Evolutionary conservation across 2,329 filamentous ascomycete species (phyloP), one percentile per base, ranked within the genome.

Genomic region (Fusarium sublunatum): DNA sequence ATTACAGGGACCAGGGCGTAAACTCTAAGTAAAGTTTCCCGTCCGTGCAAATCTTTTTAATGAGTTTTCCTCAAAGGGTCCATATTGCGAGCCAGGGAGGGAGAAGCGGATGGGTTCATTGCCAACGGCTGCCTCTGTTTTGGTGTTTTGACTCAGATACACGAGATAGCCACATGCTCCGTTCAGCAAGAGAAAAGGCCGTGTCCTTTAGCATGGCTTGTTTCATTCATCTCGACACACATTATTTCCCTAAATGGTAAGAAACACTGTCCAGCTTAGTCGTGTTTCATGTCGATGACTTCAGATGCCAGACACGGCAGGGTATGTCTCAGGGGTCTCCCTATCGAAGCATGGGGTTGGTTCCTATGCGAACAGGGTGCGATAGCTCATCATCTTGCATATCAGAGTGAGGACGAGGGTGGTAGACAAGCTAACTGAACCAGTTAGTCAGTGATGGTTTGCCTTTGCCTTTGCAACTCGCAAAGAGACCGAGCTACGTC

Each of bases 341-440:
- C 32, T 10, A 36, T 25, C 34, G 48, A 34, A 24, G 44, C 34
- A 11, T 35, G 34, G 44, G 58, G 24, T 44, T 45, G 26, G 53
- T 39, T 40, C 48, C 54, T 48, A 54, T 55, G 26, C 24, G 41
- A 58, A 52, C 39, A 52, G 24, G 38, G 43, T 40, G 49, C 56
- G 56, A 61, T 50, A 34, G 57, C 50, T 60, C 55, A 25, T n/a
- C 48, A 47, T 42, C 40, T 48, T 59, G 32, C 41, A 61, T 45
- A 40, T 19, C 48, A 61, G 57, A 49, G 56, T 54, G 42, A 54
- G 41, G 32, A 34, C 31, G 42, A 42, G 26, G 25, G 43, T 34
- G 44, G 35, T 39, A 34, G 29, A 41, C 46, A 28, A 48, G 31
- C 52, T 44, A 31, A 29, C 49, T 38, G 26, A 39, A 60, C 19